phyloP scores from a whole-genome alignment of 2,329 filamentous ascomycete species.

The Malbranchea zuffiana region DNA sequence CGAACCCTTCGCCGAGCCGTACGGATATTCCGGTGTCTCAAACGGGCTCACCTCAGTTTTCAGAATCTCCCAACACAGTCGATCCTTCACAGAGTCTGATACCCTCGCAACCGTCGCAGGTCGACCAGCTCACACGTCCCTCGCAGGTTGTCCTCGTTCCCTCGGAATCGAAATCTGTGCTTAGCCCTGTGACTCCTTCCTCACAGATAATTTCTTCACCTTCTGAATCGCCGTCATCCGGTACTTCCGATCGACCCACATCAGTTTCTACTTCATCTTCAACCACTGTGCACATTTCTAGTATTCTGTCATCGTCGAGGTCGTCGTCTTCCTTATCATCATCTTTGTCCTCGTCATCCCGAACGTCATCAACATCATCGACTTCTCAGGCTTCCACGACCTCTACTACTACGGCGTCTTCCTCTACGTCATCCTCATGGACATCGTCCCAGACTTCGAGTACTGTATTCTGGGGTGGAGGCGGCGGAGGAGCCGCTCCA shows the following conservation, averaged over 20 bases:
- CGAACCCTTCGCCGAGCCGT: no score
- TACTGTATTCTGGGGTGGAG: constrained; percentile 6
- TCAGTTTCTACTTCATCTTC: not conserved
- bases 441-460: constrained; percentile 9
- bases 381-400: constrained; percentile 3
- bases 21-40: no score
- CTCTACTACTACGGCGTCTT: constrained; percentile 10
- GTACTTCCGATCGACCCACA: no score
- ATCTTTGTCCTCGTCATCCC: constrained; percentile 1
- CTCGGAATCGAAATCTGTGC: no score
- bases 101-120: no score
- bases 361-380: constrained; percentile 8
- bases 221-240: not conserved
- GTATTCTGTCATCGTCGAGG: constrained; percentile 2
- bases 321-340: not conserved
- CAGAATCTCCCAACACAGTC: no score
- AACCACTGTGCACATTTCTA: no score
- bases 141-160: no score
- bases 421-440: constrained; percentile 8
- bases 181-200: not conserved
- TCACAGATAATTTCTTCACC: not conserved
- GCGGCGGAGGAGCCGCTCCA: constrained; percentile 11
- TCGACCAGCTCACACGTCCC: no score
- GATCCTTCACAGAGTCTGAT: not conserved
- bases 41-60: no score